Percentiles rank a stretch among this genome's conserved stretches.
Evolutionary conservation across 1,139 yeast species (phyloP).

Genomic region (Sugiyamaella xylanicola): DNA sequence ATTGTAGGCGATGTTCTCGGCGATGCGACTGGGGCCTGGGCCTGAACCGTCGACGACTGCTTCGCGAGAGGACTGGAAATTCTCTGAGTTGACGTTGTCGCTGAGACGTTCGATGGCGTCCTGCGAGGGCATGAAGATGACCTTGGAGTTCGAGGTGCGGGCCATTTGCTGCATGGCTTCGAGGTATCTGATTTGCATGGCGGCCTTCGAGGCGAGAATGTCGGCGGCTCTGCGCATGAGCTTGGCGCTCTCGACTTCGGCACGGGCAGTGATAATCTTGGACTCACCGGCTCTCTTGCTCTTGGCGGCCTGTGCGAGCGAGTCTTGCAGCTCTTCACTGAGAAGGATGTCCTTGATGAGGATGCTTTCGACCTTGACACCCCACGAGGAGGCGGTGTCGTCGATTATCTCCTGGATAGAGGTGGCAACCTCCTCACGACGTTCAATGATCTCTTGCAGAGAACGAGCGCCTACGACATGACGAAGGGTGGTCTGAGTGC

Average conservation of each 20-base stretch:
- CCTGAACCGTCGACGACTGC: slow-evolving; percentile 6
- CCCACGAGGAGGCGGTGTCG: slow-evolving; percentile 71
- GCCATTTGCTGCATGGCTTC: slow-evolving; percentile 84
- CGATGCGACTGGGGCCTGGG: slow-evolving; percentile 15
- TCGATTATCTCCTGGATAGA: slow-evolving; percentile 64
- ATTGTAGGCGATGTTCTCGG: slow-evolving; percentile 20
- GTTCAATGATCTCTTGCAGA: slow-evolving; percentile 73
- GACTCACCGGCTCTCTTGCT: slow-evolving; percentile 77
- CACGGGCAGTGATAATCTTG: slow-evolving; percentile 73
- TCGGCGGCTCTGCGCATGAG: slow-evolving; percentile 81
- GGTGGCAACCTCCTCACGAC: slow-evolving; percentile 71
- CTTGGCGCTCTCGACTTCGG: slow-evolving; percentile 76
- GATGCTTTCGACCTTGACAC: slow-evolving; percentile 68
- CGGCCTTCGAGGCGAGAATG: slow-evolving; percentile 72
- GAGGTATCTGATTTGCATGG: slow-evolving; percentile 77
- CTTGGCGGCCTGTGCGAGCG: slow-evolving; percentile 75
- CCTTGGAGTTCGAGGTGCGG: slow-evolving; percentile 60
- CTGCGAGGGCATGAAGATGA: slow-evolving; percentile 69
- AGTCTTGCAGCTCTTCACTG: slow-evolving; percentile 59
- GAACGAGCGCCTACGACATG: slow-evolving; percentile 70
- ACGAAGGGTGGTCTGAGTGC: slow-evolving; percentile 75
- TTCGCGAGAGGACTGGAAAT: slow-evolving; percentile 24
- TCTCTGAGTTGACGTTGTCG: slow-evolving; percentile 21
- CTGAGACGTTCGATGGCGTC: slow-evolving; percentile 45
- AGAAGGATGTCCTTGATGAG: slow-evolving; percentile 67